These are phyloP conservation scores for Piedraia hortae DNA, from an alignment of 2,329 filamentous ascomycete species.

Conservation along the genomic window DNA sequence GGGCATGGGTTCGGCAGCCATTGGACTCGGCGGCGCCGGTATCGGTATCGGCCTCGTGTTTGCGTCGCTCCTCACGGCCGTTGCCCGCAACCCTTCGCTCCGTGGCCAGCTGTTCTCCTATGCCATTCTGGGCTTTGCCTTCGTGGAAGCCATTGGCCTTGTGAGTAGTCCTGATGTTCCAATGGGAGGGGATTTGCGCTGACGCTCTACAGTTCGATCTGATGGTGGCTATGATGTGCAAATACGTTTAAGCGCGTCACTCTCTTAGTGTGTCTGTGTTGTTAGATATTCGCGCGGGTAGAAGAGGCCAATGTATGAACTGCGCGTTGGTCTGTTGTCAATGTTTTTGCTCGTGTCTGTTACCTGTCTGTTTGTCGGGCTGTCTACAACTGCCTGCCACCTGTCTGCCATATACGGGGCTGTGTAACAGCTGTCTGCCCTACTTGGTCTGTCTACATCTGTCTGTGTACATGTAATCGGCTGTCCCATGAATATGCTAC, in stretches of 20 bases:
- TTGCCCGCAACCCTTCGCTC: constrained; percentile 83
- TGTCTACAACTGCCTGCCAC: too few species aligned
- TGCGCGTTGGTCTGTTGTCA: too few species aligned
- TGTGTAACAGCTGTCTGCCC: too few species aligned
- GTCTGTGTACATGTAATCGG: too few species aligned
- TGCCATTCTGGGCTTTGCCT: constrained; percentile 85
- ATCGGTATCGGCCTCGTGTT: constrained; percentile 91
- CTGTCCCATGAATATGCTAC: too few species aligned
- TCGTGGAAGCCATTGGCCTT: constrained; percentile 65
- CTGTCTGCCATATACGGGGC: too few species aligned
- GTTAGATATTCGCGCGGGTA: too few species aligned
- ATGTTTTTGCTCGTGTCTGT: too few species aligned
- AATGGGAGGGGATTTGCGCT: background rate
- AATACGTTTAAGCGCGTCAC: constrained; percentile 22
- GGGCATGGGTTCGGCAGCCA: constrained; percentile 69
- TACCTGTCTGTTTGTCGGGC: too few species aligned
- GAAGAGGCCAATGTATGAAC: too few species aligned
- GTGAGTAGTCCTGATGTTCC: constrained; percentile 1
- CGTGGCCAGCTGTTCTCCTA: constrained; percentile 89
- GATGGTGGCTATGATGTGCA: constrained; percentile 85
- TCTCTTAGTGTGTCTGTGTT: too few species aligned
- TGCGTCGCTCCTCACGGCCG: constrained; percentile 64
- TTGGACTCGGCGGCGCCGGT: constrained; percentile 54
- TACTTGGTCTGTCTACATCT: too few species aligned
- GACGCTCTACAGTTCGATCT: constrained; percentile 33